Percentiles rank a stretch among this genome's conserved stretches.
phyloP scores from a whole-genome alignment of 2,329 filamentous ascomycete species.

The Trichoderma sp. region DNA sequence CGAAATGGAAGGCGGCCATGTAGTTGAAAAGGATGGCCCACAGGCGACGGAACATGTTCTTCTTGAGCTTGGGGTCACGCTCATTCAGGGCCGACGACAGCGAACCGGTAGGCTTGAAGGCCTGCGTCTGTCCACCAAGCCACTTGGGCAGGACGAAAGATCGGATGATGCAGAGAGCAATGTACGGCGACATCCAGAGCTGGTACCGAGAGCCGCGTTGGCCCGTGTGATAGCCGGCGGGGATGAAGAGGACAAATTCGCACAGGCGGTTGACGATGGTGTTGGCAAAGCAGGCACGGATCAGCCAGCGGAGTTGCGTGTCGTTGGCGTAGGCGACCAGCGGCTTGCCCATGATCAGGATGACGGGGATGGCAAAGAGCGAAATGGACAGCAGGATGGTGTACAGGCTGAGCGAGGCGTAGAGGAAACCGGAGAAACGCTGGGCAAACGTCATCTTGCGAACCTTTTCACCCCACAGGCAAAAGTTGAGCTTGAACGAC shows the following conservation, averaged over 20 bases:
- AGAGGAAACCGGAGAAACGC: conserved; percentile 61
- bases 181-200: conserved; percentile 66
- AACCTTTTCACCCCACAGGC: conserved; percentile 56
- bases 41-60: conserved; percentile 57
- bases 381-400: conserved; percentile 58
- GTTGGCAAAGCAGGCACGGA: conserved; percentile 57
- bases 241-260: conserved; percentile 61
- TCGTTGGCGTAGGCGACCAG: conserved; percentile 58
- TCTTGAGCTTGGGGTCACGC: conserved; percentile 54
- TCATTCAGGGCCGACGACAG: conserved; percentile 60
- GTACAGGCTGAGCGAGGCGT: conserved; percentile 58
- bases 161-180: conserved; percentile 59
- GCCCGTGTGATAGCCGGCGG: conserved; percentile 61
- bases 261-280: conserved; percentile 56
- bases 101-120: conserved; percentile 64
- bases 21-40: conserved; percentile 59
- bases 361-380: conserved; percentile 61
- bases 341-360: conserved; percentile 58
- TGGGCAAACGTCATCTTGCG: conserved; percentile 58
- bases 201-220: conserved; percentile 59
- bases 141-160: conserved; percentile 60
- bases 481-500: conserved; percentile 62
- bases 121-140: conserved; percentile 61
- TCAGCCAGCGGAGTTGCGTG: conserved; percentile 60
- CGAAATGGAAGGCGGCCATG: conserved; percentile 57